phyloP scores from a whole-genome alignment of 176 grass and related monocot species.

The Thalia dealbata region DNA sequence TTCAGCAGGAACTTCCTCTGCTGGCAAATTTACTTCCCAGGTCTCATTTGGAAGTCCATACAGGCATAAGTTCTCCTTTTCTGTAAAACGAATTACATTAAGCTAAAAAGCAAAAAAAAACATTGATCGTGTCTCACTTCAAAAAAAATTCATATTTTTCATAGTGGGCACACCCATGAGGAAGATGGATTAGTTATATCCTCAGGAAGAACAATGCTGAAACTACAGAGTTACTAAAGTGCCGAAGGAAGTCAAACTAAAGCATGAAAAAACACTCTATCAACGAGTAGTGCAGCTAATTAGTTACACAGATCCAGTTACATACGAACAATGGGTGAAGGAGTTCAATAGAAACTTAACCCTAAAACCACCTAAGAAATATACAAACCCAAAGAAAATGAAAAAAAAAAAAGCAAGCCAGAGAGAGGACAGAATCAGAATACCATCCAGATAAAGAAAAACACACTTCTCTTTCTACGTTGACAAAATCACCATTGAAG shows the following conservation, averaged over 20 bases:
- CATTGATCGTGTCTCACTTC: not conserved
- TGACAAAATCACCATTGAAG: not conserved
- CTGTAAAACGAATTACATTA: constrained; percentile 23
- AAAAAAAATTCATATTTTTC: not conserved
- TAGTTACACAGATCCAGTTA: not conserved
- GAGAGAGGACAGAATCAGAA: not conserved
- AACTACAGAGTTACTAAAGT: not conserved
- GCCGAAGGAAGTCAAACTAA: not conserved
- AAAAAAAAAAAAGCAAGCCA: not conserved
- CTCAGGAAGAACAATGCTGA: not conserved
- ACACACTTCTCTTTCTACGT: not conserved
- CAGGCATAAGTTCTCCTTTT: constrained; percentile 75
- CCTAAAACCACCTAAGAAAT: not conserved
- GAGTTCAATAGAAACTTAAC: not conserved
- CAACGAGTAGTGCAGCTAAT: too few species aligned
- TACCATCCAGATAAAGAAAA: not conserved
- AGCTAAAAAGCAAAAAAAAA: not conserved
- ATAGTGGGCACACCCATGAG: too few species aligned
- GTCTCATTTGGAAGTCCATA: constrained; percentile 61
- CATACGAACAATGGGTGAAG: not conserved
- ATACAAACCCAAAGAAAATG: too few species aligned
- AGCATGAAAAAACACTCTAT: not conserved
- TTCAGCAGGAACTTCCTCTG: constrained; percentile 72
- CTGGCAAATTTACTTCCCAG: constrained; percentile 69
- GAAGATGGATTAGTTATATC: not conserved